Base-by-base conservation (phyloP, 345 rosid species). In the Geranium rotundifolium region DNA sequence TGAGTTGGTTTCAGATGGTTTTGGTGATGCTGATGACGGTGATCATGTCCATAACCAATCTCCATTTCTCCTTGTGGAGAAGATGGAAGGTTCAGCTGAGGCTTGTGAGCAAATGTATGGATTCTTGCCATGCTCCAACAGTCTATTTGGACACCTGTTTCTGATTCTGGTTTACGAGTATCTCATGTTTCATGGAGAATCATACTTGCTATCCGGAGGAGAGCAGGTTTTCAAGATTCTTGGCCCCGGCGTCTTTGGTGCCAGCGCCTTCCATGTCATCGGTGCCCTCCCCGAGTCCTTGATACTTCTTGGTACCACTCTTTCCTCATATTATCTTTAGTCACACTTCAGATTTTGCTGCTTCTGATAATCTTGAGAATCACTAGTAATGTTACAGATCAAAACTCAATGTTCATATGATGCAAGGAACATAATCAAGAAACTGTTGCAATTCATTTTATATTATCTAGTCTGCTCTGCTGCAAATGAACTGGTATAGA, bases 281-380 rank as follows among this genome's bases (percentile, higher is more conserved):
- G 66, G 72, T 12, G 76, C 76, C 19, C 73, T 73, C 14, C 76
- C 76, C 0, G 76, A 73, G 69, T 30, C 76, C 20, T 52, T 73
- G 69, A 58, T 73, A n/a, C 70, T 73, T 59, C 58, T 73, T 46
- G 76, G 76, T 73, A 68, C 12, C 60, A 29, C 17, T 58, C 56
- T 5, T 7, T 5, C 27, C 27, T 2, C 1, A 23, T 23, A 23
- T 23, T 23, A 23, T 23, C 27, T 23, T 23, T 23, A 23, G 27
- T 23, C 27, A 23, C 27, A 23, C 27, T 23, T 23, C 27, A 23
- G 27, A 23, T 23, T 23, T 23, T 23, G 2, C 27, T 23, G 27
- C 27, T 23, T 23, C 27, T 23, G 27, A 23, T 23, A 23, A 23
- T 23, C 27, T 23, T 23, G 27, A 23, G 27, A 23, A 23, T 23